Conservation (phyloP, 192 early-diverging fungal genomes). For the Funneliformis geosporum region DNA sequence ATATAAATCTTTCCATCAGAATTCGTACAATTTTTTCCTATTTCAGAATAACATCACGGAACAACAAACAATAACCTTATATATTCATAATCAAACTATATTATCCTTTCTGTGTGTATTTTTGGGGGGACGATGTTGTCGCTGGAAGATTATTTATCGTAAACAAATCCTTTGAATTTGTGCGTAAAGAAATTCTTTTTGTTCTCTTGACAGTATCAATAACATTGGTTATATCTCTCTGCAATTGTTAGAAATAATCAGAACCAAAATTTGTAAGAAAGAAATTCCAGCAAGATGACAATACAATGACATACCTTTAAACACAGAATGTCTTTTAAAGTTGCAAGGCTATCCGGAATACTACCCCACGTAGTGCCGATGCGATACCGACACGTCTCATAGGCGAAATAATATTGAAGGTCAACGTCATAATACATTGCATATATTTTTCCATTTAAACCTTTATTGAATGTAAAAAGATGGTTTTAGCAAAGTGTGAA, state of each 20-base stretch:
- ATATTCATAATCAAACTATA: no score
- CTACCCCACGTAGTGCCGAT: constrained; percentile 19
- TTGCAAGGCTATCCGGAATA: constrained; percentile 7
- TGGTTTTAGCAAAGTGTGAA: no score
- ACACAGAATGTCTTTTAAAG: no score
- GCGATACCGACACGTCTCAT: neutral
- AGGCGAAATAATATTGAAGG: constrained; percentile 10
- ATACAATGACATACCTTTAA: no score
- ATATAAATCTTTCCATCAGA: no score
- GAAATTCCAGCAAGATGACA: no score
- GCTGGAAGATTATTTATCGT: constrained; percentile 10
- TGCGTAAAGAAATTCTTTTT: constrained; percentile 6
- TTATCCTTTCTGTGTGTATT: no score
- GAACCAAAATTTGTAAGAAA: no score
- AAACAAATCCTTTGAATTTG: constrained; percentile 16
- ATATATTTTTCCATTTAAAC: constrained; percentile 9
- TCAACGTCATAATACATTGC: constrained; percentile 14
- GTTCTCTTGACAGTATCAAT: neutral
- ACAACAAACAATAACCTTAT: no score
- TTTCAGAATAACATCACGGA: no score
- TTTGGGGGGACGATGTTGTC: constrained; percentile 14
- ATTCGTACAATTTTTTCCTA: no score
- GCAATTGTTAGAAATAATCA: neutral
- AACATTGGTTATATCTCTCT: neutral
- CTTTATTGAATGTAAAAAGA: neutral